Evolutionary conservation across 2,329 filamentous ascomycete species (phyloP).

Genomic region (Canariomyces notabilis): DNA sequence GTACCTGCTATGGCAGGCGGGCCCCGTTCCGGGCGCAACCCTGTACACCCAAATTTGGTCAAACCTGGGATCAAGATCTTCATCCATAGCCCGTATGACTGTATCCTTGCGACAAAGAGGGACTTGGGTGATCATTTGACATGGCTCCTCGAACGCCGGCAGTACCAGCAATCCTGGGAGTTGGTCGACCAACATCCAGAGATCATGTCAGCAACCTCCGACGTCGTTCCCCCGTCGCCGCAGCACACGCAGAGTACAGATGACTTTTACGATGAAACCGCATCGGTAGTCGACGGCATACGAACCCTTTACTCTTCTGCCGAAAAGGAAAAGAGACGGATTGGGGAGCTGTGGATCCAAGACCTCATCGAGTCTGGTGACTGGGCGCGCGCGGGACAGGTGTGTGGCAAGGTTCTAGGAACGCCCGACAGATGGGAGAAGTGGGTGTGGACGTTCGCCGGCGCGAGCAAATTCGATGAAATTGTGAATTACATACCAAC

Average conservation of each 20-base stretch:
- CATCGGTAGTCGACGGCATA: slow-evolving; percentile 57
- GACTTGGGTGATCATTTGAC: slow-evolving; percentile 78
- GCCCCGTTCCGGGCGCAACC: slow-evolving; percentile 25
- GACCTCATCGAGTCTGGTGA: slow-evolving; percentile 70
- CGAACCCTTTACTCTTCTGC: slow-evolving; percentile 57
- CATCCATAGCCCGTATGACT: slow-evolving; percentile 94
- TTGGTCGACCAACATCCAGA: slow-evolving; percentile 86
- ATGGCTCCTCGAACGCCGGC: slow-evolving; percentile 78
- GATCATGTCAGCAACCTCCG: slow-evolving; percentile 43
- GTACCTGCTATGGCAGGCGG: slow-evolving; percentile 34
- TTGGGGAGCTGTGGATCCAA: slow-evolving; percentile 90
- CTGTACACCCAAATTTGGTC: slow-evolving; percentile 50
- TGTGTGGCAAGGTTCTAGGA: slow-evolving; percentile 77
- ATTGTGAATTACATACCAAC: slow-evolving; percentile 80
- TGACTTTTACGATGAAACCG: slow-evolving; percentile 71
- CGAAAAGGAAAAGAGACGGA: slow-evolving; percentile 81
- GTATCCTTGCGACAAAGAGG: slow-evolving; percentile 83
- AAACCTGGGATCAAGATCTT: slow-evolving; percentile 68
- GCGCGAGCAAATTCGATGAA: slow-evolving; percentile 80
- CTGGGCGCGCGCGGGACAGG: slow-evolving; percentile 72
- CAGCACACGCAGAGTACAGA: slow-evolving; percentile 36
- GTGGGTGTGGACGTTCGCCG: slow-evolving; percentile 90
- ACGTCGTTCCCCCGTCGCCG: slow-evolving; percentile 36
- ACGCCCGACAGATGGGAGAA: slow-evolving; percentile 85
- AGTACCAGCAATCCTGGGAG: slow-evolving; percentile 83